Evolutionary conservation across 1,139 yeast genomes (phyloP).

Genomic region (Geotrichum fermentans): DNA sequence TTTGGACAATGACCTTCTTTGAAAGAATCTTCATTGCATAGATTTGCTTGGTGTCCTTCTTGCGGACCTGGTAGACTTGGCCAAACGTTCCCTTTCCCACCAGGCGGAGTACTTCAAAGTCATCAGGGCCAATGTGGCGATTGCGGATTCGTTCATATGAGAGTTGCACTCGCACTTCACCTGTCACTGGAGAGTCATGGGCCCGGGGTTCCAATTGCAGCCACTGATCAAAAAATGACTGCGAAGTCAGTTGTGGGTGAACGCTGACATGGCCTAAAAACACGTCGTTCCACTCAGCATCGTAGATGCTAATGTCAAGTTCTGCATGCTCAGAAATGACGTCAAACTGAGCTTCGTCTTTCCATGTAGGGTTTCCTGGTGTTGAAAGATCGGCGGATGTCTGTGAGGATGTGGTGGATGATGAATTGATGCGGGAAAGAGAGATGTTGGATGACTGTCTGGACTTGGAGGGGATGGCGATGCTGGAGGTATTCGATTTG

Average conservation of each 20-base stretch:
- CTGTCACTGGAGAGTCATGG: slow-evolving; percentile 70
- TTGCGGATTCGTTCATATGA: slow-evolving; percentile 66
- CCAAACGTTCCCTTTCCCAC: slow-evolving; percentile 97
- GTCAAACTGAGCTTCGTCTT: slow-evolving; percentile 86
- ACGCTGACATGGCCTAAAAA: slow-evolving; percentile 82
- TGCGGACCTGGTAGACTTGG: slow-evolving; percentile 91
- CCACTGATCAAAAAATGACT: slow-evolving; percentile 56
- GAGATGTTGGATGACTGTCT: slow-evolving; percentile 51
- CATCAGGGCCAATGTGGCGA: slow-evolving; percentile 84
- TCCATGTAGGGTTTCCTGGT: slow-evolving; percentile 66
- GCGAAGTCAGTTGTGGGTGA: slow-evolving; percentile 56
- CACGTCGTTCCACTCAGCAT: slow-evolving; percentile 71
- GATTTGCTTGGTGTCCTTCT: slow-evolving; percentile 79
- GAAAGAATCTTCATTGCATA: slow-evolving; percentile 96
- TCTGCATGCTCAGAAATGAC: slow-evolving; percentile 71
- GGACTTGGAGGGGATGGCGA: slow-evolving; percentile 37
- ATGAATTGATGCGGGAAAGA: slow-evolving; percentile 4
- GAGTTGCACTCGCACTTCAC: slow-evolving; percentile 70
- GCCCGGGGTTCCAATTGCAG: slow-evolving; percentile 65
- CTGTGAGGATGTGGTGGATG: slow-evolving; percentile 29
- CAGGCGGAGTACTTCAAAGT: slow-evolving; percentile 82
- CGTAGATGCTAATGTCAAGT: slow-evolving; percentile 82
- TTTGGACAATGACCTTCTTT: slow-evolving; percentile 89
- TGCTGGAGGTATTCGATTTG: slow-evolving; percentile 33
- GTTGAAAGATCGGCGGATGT: slow-evolving; percentile 1